These are phyloP conservation scores for Ganoderma lingzhi DNA, from an alignment of 1,284 basidiomycete genomes.

Conservation along the genomic window DNA sequence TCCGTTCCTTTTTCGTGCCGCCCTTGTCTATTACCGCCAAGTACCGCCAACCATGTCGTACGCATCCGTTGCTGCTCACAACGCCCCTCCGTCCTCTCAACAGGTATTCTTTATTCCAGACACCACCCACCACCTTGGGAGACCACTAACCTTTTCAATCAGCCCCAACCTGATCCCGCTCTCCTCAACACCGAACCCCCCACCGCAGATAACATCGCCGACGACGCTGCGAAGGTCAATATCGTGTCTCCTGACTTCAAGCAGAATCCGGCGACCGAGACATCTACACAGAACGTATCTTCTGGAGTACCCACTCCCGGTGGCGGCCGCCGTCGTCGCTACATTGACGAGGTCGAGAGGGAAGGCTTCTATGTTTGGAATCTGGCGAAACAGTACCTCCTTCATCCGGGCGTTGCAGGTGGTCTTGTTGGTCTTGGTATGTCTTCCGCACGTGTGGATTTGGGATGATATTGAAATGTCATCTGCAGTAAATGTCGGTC, in stretches of 20 bases:
- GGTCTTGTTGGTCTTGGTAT: slow-evolving; percentile 76
- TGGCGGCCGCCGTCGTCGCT: slow-evolving; percentile 40
- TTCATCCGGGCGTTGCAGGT: slow-evolving; percentile 76
- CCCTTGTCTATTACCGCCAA: not conserved
- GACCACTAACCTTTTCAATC: slow-evolving; percentile 35
- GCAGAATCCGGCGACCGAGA: slow-evolving; percentile 52
- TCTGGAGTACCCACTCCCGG: slow-evolving; percentile 27
- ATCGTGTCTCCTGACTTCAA: slow-evolving; percentile 60
- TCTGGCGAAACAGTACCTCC: slow-evolving; percentile 63
- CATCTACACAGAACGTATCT: slow-evolving; percentile 41
- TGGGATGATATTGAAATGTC: slow-evolving; percentile 1
- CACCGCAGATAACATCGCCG: slow-evolving; percentile 49
- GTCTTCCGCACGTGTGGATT: slow-evolving; percentile 36
- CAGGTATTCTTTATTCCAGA: slow-evolving; percentile 44
- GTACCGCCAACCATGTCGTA: slow-evolving; percentile 60
- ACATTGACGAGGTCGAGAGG: slow-evolving; percentile 58
- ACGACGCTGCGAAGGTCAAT: slow-evolving; percentile 63
- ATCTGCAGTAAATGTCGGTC: slow-evolving; percentile 72
- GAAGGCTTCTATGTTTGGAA: slow-evolving; percentile 64
- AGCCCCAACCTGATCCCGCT: slow-evolving; percentile 69
- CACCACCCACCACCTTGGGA: slow-evolving; percentile 24
- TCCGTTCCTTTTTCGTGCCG: slow-evolving; percentile 5
- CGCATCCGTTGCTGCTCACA: slow-evolving; percentile 67
- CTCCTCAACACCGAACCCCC: slow-evolving; percentile 65
- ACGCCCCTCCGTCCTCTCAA: slow-evolving; percentile 56